Base-by-base conservation (phyloP, 2,329 filamentous ascomycete genomes). In the Domatiomyces catenatus region DNA sequence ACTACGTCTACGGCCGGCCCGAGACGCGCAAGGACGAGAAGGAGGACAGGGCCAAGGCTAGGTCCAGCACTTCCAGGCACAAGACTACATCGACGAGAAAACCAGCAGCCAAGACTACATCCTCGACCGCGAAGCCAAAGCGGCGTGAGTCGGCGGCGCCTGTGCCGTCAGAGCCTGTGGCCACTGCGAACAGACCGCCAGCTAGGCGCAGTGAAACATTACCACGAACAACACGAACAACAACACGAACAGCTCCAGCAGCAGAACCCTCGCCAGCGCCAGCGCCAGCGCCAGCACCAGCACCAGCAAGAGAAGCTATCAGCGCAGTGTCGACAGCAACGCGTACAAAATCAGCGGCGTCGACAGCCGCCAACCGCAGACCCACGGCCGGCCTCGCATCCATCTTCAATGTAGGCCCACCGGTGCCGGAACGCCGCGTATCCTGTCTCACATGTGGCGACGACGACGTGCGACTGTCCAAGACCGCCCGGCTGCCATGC, bases 401-500 rank as follows among this genome's bases (percentile, higher is more conserved):
- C 10, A 45, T 60, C 20, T 51, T 58, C 15, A 22, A 42, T 5
- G 48, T 52, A 17, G 52, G 49, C 10, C 46, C 50, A 15, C 51
- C 48, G 8, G 58, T 52, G 59, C 46, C 45, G 10, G 49, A 32
- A 45, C 52, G 47, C 58, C 87, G 81, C 52, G 74, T 83, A 44
- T 76, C 83, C 60, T 94, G 87, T 60, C 69, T 87, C 46, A 78
- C 77, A 20, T 94, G 87, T 62, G 69, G 81, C 61, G 73, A 72
- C 42, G 81, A 85, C 55, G 80, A 86, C 54, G 68, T 84, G 2
- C 77, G 80, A 1, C 61, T 74, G 8, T 72, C 72, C 52, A 80
- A 79, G 64, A 76, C 82, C 32, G 80, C 80, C 39, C 84, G 81
- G 63, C 75, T 94, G 36, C 76, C 78, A 57, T 94, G 88, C 63